A percentile compares a stretch with the other conserved stretches of the same genome.
phyloP scores from a whole-genome alignment of 2,329 filamentous ascomycete species.

The Fusarium euwallaceae region DNA sequence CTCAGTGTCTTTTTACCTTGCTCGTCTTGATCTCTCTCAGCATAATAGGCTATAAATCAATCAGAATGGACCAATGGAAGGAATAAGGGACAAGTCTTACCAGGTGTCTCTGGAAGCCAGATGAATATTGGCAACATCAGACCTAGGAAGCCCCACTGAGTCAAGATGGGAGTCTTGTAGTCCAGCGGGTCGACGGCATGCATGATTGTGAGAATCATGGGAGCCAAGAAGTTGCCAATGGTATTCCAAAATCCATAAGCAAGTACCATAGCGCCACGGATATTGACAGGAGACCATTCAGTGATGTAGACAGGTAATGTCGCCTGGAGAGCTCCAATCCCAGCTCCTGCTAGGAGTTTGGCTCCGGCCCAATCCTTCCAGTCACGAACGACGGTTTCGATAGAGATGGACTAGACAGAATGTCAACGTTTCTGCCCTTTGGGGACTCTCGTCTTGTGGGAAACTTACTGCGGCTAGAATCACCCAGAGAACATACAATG shows the following conservation, averaged over 20 bases:
- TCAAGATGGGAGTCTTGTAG: background rate
- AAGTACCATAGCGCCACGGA: background rate
- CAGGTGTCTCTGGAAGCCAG: background rate
- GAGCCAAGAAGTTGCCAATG: background rate
- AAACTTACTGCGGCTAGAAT: background rate
- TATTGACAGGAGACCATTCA: conserved; percentile 1
- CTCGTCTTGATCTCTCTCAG: background rate
- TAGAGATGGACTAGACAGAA: background rate
- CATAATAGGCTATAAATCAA: background rate
- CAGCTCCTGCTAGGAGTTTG: background rate
- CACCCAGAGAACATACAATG: background rate
- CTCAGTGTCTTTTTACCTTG: background rate
- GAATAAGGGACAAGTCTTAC: background rate
- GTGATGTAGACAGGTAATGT: background rate
- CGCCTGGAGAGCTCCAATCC: background rate
- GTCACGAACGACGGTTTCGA: background rate
- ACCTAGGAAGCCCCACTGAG: background rate
- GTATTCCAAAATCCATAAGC: background rate
- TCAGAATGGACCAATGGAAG: background rate
- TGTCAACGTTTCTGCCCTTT: background rate
- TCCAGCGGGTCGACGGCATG: background rate
- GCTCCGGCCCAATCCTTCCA: conserved; percentile 1
- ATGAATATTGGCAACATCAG: background rate
- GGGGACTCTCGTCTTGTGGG: background rate
- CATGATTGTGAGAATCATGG: background rate